A percentile compares a stretch with the other conserved stretches of the same genome.
Conservation (phyloP, 1,284 basidiomycete genomes). For the Papiliotrema laurentii region DNA sequence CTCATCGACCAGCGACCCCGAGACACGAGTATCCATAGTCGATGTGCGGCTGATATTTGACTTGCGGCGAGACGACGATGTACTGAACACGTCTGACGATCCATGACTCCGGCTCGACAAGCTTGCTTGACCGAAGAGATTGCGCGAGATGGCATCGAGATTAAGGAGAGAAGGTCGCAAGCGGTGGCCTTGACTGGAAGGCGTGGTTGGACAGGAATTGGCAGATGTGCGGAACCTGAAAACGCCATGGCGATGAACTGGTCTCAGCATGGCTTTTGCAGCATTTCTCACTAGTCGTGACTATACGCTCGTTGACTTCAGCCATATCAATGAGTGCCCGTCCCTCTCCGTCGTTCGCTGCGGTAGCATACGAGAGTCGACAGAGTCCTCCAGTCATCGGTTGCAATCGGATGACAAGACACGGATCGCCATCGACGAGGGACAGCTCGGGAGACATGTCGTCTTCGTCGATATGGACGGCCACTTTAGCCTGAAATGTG, state of each 20-base stretch:
- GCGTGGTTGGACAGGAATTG: conserved; percentile 72
- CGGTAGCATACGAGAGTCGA: conserved; percentile 46
- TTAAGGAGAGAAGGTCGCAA: conserved; percentile 76
- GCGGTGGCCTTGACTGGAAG: conserved; percentile 58
- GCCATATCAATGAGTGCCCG: conserved; percentile 64
- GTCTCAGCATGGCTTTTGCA: conserved; percentile 11
- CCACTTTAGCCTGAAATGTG: conserved; percentile 67
- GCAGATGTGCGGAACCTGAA: conserved; percentile 75
- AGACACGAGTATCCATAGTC: conserved; percentile 21
- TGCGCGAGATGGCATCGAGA: conserved; percentile 69
- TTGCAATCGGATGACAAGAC: conserved; percentile 61
- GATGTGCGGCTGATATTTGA: conserved; percentile 29
- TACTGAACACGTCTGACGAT: conserved; percentile 25
- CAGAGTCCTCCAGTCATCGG: conserved; percentile 76
- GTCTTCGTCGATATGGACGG: conserved; percentile 71
- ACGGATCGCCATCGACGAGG: conserved; percentile 65
- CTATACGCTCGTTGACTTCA: conserved; percentile 65
- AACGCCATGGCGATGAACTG: conserved; percentile 79
- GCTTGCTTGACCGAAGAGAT: conserved; percentile 41
- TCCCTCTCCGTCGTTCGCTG: conserved; percentile 66
- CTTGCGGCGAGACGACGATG: conserved; percentile 26
- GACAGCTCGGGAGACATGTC: conserved; percentile 59
- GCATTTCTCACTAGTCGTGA: conserved; percentile 67
- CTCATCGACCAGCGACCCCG: conserved; percentile 10
- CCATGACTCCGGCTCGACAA: conserved; percentile 23